These are phyloP conservation scores for Pholiota molesta DNA, from an alignment of 768 basidiomycete genomes.

Conservation along the genomic window DNA sequence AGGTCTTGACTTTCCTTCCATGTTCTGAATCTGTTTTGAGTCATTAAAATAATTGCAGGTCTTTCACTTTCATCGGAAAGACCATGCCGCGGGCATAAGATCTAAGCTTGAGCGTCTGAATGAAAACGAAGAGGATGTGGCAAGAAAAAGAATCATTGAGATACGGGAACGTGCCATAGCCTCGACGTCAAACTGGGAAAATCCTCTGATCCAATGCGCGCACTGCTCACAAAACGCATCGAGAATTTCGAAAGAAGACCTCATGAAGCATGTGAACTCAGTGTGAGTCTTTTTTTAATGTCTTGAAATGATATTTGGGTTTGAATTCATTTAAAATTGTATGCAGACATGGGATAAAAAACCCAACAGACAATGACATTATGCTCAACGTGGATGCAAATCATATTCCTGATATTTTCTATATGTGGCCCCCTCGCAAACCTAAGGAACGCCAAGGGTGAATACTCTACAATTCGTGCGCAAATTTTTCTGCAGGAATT, in stretches of 20 bases:
- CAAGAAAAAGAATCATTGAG: not conserved
- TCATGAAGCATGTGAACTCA: not conserved
- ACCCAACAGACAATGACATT: not conserved
- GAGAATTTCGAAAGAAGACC: no score
- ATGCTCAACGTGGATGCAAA: not conserved
- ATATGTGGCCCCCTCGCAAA: slow-evolving; percentile 5
- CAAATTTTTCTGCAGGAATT: no score
- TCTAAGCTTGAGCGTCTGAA: no score
- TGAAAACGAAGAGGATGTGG: not conserved
- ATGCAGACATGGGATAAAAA: not conserved
- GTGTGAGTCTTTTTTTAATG: not conserved
- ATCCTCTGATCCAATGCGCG: not conserved
- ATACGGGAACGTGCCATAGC: not conserved
- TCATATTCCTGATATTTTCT: not conserved
- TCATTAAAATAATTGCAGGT: not conserved
- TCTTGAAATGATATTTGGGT: not conserved
- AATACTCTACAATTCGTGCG: no score
- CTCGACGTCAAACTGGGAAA: not conserved
- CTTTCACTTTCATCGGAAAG: not conserved
- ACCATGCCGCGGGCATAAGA: not conserved
- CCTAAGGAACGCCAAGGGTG: no score
- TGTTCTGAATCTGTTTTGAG: not conserved
- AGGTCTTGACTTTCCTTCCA: not conserved
- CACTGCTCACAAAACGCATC: not conserved
- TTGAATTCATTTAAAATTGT: not conserved